Conservation (phyloP, 768 basidiomycete genomes). For the Pleurotus pulmonarius region DNA sequence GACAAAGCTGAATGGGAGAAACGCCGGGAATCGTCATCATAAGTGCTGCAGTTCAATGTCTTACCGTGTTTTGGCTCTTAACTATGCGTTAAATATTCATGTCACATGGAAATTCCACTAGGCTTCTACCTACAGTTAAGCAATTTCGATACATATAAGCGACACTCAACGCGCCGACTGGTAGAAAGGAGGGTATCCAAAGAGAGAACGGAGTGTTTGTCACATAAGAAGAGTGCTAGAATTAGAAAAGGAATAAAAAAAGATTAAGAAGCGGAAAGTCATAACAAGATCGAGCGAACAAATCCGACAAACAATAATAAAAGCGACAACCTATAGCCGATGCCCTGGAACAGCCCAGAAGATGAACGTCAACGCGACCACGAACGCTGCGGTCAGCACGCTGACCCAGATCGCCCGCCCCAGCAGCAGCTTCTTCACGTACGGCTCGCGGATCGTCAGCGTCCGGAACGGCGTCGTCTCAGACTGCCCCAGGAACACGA, state of each 20-base stretch:
- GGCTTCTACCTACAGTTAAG: slow-evolving; percentile 5
- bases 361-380: slow-evolving; percentile 79
- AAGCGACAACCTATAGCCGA: slow-evolving; percentile 50
- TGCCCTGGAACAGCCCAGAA: slow-evolving; percentile 98
- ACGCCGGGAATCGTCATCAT: not conserved
- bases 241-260: slow-evolving; percentile 8
- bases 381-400: slow-evolving; percentile 70
- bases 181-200: slow-evolving; percentile 16
- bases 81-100: too few relatives aligned
- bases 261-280: slow-evolving; percentile 16
- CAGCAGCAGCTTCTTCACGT: slow-evolving; percentile 86
- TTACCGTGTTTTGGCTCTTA: too few relatives aligned
- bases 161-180: slow-evolving; percentile 3
- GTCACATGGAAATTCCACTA: not conserved
- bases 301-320: slow-evolving; percentile 10
- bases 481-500: slow-evolving; percentile 90
- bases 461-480: slow-evolving; percentile 98
- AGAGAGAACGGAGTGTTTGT: slow-evolving; percentile 10
- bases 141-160: slow-evolving; percentile 2
- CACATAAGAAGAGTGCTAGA: slow-evolving; percentile 5
- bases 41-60: too few relatives aligned
- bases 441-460: slow-evolving; percentile 87
- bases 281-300: slow-evolving; percentile 14
- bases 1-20: not conserved
- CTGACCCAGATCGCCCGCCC: slow-evolving; percentile 92